A percentile compares a stretch with the other conserved stretches of the same genome.
Evolutionary conservation across 768 basidiomycete genomes (phyloP).

Genomic region (Wakefieldia striispora): DNA sequence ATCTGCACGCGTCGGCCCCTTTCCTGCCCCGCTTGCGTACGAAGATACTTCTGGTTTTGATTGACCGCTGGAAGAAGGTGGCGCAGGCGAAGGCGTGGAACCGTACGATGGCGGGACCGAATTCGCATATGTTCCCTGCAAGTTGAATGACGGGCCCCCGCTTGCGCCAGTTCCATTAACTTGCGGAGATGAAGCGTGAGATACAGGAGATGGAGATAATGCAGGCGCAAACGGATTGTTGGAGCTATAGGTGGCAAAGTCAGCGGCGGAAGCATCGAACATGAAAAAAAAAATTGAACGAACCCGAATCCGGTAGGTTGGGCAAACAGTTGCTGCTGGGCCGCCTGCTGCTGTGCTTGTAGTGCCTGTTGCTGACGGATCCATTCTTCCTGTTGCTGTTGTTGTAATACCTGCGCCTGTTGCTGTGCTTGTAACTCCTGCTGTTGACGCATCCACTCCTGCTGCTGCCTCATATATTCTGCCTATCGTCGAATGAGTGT

Average conservation of each 20-base stretch:
- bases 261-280: conserved; percentile 10
- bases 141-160: conserved; percentile 55
- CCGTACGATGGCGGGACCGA: conserved; percentile 31
- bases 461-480: conserved; percentile 50
- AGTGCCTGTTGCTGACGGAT: conserved; percentile 60
- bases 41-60: conserved; percentile 37
- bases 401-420: conserved; percentile 46
- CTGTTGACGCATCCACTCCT: conserved; percentile 73
- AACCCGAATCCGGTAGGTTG: conserved; percentile 80
- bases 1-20: conserved; percentile 49
- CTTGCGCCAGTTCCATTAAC: conserved; percentile 30
- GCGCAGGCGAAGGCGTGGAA: conserved; percentile 41
- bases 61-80: conserved; percentile 35
- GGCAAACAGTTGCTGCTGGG: conserved; percentile 46
- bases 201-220: conserved; percentile 28
- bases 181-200: conserved; percentile 35
- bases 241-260: conserved; percentile 51
- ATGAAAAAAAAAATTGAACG: conserved; percentile 20
- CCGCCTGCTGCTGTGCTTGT: conserved; percentile 42
- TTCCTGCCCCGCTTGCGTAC: conserved; percentile 10
- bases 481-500: conserved; percentile 32
- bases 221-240: conserved; percentile 91
- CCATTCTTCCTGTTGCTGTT: conserved; percentile 54
- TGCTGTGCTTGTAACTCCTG: conserved; percentile 44
- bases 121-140: conserved; percentile 65